Base-by-base conservation (phyloP, 2,329 filamentous ascomycete genomes). In the Ustilaginoidea virens region DNA sequence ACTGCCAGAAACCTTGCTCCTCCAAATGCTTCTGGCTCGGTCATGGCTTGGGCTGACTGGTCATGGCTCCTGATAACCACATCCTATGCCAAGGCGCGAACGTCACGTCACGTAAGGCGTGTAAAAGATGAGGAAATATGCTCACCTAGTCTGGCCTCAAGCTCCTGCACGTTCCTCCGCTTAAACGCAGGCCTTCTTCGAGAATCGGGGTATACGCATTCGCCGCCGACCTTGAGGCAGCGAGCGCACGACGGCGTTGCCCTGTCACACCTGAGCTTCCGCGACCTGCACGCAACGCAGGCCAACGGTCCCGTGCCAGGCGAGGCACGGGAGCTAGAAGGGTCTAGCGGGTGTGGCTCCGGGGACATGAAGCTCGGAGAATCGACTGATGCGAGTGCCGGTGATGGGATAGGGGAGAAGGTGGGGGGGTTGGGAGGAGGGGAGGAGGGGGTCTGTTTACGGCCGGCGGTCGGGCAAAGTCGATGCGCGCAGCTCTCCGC, bases 221-320 rank as follows among this genome's bases (percentile, higher is more conserved):
- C 75, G 48, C 77, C 74, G 29, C 73, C 68, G 26, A 86, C 56
- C 39, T 80, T 71, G 30, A 69, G 61, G 51, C 87, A 94, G 13
- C 85, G 86, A 23, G 73, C 70, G 45, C 87, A 94, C 16, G 72
- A 69, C 11, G 85, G 85, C 45, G 74, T 80, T 26, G 60, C 62
- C 17, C 85, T 79, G 53, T 94, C 85, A 56, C 86, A 94, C 52
- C 80, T 79, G 41, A 93, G 60, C 55, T 94, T 94, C 41, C 85
- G 67, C 45, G 76, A 76, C 39, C 86, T 69, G 51, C 85, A 93
- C 30, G 81, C 66, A 17, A 90, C 74, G 49, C 85, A 92, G 12
- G 85, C 80, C 52, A 92, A 74, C 13, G 58, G 52, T 40, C 64
- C 62, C 12, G 38, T 46, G 36, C 31, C 42, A 20, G 33, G 23